Base-by-base conservation (phyloP, 2,329 filamentous ascomycete species). In the Penicillium sp. region DNA sequence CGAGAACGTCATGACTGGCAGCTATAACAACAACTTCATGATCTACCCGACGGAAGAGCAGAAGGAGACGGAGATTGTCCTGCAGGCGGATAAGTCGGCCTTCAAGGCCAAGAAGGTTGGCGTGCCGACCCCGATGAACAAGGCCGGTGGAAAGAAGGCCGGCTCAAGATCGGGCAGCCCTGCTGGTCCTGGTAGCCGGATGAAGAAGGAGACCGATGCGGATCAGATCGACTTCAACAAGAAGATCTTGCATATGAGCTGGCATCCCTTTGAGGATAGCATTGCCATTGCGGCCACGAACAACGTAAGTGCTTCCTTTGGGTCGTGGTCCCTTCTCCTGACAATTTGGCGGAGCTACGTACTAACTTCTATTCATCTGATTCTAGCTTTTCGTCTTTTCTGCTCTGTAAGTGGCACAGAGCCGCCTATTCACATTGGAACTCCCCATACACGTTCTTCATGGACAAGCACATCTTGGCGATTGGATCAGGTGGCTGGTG, bases 21-120 rank as follows among this genome's bases (percentile, higher is more conserved):
- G 93, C 76, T 99, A 99, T 84, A 99, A 99, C 85, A 99, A 99
- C 83, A 99, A 99, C 82, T 98, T 99, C 84, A 99, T 99, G 95
- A 99, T 99, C 74, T 99, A 98, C 78, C 95, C 95, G 4, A 95
- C 93, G 28, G 94, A 98, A 72, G 91, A 93, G 6, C 92, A 94
- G 68, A 96, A 96, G 81, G 95, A 99, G 76, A 94, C 94, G 3
- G 95, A 99, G 78, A 93, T 99, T 52, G 95, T 99, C 51, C 83
- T 99, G 59, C 95, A 99, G 78, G 95, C 95, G 42, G 95, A 99
- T 78, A 99, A 99, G 83, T 97, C 93, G 59, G 95, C 95, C 11
- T 99, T 99, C 87, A 99, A 99, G 82, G 95, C 95, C 38, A 99
- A 99, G 88, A 99, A 98, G 84, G 94, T 99, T 67, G 95, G 95